Evolutionary conservation across 106 monocot species (phyloP), one percentile per base, ranked within the genome.

Genomic region (Platanthera guangdongensis): DNA sequence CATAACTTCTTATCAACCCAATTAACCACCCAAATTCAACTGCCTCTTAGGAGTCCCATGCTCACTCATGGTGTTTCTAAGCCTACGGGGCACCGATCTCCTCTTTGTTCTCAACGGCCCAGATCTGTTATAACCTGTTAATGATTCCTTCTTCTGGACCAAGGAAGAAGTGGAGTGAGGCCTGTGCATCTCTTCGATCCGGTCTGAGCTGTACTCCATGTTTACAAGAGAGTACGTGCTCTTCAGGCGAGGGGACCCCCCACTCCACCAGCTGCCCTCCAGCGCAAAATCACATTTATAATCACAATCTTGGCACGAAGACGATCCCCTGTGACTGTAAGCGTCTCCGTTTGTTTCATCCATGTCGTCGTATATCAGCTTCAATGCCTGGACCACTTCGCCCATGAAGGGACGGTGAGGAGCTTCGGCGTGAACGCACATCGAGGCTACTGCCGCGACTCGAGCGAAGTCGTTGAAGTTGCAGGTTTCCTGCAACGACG

Each of bases 341-440:
- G 78, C 78, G 54, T 85, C 81, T 57, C 78, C 84, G 13, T 78
- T 71, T 16, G 77, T 72, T 80, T 78, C 85, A 51, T 77, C 77
- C 75, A 46, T 55, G 71, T 80, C 81, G 52, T 90, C 90, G 78
- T 84, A 90, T 51, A 95, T 83, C 32, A 92, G 80, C 62, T 95
- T 92, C 70, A 95, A 79, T 16, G 92, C 92, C 74, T 95, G 95
- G 7, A 92, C 92, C 8, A 95, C 95, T 82, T 95, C 95, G 25
- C 95, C 95, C 95, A 95, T 95, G 90, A 95, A 95, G 15, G 95
- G 95, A 28, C 95, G 80, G 48, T 90, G 88, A 13, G 90, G 85
- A 52, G 87, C 86, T 28, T 95, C 92, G 0, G 60, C 73, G 51
- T 91, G 87, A 15, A 93, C 87, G 70, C 96, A 97, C 96, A 91